Evolutionary conservation across 2,329 filamentous ascomycete genomes (phyloP).

Genomic region (Ceratocystis destructans): DNA sequence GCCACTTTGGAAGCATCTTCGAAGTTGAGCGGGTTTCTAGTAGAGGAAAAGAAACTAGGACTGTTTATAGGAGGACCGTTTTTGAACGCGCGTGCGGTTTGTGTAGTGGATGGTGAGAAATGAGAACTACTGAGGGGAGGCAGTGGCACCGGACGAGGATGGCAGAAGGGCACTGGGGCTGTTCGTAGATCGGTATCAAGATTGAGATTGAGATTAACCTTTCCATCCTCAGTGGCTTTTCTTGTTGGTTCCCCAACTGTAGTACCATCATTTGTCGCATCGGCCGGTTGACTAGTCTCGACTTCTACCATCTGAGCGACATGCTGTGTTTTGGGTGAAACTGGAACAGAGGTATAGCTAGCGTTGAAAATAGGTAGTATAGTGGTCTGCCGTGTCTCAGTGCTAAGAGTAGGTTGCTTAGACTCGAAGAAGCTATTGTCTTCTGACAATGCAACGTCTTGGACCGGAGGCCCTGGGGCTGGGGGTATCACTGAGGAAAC

Average conservation of each 20-base stretch:
- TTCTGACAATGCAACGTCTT: neutral
- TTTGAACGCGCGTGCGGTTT: neutral
- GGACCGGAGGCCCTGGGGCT: neutral
- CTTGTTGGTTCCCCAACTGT: neutral
- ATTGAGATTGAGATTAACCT: neutral
- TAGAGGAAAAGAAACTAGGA: neutral
- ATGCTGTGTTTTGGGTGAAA: constrained; percentile 1
- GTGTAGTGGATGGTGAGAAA: neutral
- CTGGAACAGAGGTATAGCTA: neutral
- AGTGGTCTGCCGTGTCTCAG: neutral
- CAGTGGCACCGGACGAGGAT: neutral
- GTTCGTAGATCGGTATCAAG: neutral
- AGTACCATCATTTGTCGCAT: neutral
- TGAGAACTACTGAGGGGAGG: neutral
- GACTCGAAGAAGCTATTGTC: neutral
- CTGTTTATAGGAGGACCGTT: neutral
- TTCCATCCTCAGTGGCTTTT: neutral
- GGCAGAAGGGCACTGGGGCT: neutral
- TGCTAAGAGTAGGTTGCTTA: neutral
- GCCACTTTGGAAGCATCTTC: neutral
- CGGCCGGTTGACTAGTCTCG: neutral
- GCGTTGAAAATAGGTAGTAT: neutral
- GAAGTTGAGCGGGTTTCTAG: neutral
- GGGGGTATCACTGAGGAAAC: neutral
- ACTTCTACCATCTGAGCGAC: neutral